Percentiles rank a stretch among this genome's conserved stretches.
These are phyloP conservation scores for Berberis vulgaris DNA, from an alignment of 164 flowering plant species.

Conservation along the genomic window DNA sequence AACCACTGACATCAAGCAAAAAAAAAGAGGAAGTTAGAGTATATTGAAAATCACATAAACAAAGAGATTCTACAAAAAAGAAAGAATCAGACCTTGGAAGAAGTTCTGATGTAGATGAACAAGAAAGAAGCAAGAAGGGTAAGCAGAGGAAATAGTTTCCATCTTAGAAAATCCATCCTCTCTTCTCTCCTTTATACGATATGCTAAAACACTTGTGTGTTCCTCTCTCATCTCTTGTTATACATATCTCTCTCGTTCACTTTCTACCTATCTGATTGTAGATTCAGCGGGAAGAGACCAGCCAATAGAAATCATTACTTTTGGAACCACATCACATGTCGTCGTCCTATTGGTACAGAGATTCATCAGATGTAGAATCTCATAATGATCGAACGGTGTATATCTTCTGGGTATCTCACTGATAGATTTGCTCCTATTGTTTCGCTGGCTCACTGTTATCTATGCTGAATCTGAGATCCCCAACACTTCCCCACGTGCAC, in stretches of 20 bases:
- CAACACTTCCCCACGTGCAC: too few species aligned
- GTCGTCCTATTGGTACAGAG: too few species aligned
- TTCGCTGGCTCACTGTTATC: background rate
- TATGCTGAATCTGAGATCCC: background rate
- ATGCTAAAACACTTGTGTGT: too few species aligned
- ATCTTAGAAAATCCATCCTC: slow-evolving; percentile 29
- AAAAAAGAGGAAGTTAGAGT: background rate
- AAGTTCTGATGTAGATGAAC: slow-evolving; percentile 26
- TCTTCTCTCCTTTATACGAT: slow-evolving; percentile 1
- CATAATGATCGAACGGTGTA: too few species aligned
- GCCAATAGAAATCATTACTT: too few species aligned
- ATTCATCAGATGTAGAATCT: too few species aligned
- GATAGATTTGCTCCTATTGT: background rate
- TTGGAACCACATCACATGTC: too few species aligned
- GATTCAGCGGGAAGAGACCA: background rate
- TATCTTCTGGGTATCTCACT: too few species aligned
- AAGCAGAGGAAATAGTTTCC: slow-evolving; percentile 49
- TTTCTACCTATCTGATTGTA: too few species aligned
- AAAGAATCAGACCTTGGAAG: slow-evolving; percentile 27
- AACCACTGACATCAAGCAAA: background rate
- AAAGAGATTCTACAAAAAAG: background rate
- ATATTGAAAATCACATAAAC: background rate
- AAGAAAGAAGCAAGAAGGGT: slow-evolving; percentile 43
- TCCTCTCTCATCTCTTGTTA: too few species aligned
- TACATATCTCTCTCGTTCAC: too few species aligned